Conservation (phyloP, 1,284 basidiomycete species). For the Sphaerobolus stellatus region DNA sequence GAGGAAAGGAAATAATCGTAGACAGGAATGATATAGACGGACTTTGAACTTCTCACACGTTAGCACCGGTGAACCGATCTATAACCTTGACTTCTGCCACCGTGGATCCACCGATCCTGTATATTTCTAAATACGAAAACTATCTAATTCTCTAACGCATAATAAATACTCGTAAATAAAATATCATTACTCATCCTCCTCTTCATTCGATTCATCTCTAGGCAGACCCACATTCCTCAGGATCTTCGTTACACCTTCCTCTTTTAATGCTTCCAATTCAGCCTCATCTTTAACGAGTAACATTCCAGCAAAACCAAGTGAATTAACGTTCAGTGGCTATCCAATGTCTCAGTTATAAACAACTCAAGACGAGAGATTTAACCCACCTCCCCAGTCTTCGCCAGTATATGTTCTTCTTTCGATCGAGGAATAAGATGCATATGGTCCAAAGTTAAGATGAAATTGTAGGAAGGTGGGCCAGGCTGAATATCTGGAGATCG, state of each 20-base stretch:
- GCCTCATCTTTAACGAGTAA: constrained; percentile 76
- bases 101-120: too few relatives aligned
- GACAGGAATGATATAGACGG: background rate
- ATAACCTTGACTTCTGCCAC: too few relatives aligned
- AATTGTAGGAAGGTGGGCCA: constrained; percentile 76
- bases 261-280: constrained; percentile 67
- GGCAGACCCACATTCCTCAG: constrained; percentile 58
- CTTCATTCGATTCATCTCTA: too few relatives aligned
- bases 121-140: too few relatives aligned
- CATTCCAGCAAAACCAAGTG: constrained; percentile 86
- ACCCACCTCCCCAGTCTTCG: constrained; percentile 45
- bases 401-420: constrained; percentile 52
- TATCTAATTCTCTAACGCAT: too few relatives aligned
- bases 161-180: too few relatives aligned
- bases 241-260: constrained; percentile 58
- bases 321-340: constrained; percentile 63
- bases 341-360: constrained; percentile 3
- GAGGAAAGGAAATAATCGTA: background rate
- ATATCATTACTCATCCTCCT: too few relatives aligned
- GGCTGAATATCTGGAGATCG: constrained; percentile 58
- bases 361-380: background rate
- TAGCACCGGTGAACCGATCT: background rate
- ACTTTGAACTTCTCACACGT: constrained; percentile 8
- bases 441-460: constrained; percentile 79
- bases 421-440: constrained; percentile 79